Conservation (phyloP, 176 grass and related monocot species). For the Carex kokanica region DNA sequence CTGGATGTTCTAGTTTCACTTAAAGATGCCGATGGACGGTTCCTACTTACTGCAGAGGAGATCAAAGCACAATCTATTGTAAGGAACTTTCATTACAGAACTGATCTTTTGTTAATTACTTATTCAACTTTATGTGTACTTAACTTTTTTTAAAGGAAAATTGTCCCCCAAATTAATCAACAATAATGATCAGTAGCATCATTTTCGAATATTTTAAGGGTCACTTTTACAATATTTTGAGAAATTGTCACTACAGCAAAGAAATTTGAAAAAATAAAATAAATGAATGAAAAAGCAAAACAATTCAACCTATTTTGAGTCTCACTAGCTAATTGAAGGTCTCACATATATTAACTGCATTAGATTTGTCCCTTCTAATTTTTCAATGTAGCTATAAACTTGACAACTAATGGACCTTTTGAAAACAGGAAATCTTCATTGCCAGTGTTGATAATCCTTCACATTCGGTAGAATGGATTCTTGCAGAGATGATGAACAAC, state of each 20-base stretch:
- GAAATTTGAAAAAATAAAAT: neutral
- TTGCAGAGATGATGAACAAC: constrained; percentile 31
- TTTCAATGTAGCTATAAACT: neutral
- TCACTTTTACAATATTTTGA: no score
- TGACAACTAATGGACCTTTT: neutral
- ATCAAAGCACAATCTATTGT: constrained; percentile 27
- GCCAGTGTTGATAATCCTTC: constrained; percentile 34
- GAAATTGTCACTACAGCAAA: no score
- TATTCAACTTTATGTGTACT: neutral
- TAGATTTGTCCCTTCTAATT: neutral
- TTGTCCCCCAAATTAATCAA: no score
- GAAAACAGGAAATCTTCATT: constrained; percentile 14
- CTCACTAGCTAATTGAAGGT: neutral
- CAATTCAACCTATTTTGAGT: neutral
- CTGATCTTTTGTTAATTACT: neutral
- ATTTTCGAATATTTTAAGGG: no score
- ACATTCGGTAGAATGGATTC: constrained; percentile 26
- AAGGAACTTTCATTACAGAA: constrained; percentile 4
- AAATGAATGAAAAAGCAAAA: no score
- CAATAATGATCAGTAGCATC: no score
- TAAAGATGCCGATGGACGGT: neutral
- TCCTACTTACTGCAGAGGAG: constrained; percentile 1
- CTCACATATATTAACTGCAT: neutral
- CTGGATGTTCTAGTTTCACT: constrained; percentile 26
- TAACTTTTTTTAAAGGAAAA: no score